Percentiles rank a stretch among this genome's conserved stretches.
Conservation (phyloP, 495 filamentous ascomycete species). For the Platismatia glauca region DNA sequence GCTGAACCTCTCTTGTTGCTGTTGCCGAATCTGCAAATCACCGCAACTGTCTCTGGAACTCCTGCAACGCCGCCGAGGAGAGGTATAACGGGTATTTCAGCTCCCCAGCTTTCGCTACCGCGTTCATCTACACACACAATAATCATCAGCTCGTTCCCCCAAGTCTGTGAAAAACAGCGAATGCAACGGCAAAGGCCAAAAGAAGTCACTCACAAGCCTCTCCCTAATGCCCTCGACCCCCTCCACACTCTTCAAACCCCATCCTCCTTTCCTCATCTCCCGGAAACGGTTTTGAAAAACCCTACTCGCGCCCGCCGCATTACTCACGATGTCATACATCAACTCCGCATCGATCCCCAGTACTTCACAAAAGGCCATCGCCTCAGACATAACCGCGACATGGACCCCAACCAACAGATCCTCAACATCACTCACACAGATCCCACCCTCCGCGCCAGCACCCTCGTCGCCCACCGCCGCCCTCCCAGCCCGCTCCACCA, state of each 20-base stretch:
- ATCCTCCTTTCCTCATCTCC: slow-evolving; percentile 39
- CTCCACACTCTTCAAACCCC: slow-evolving; percentile 4
- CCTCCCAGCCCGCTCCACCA: slow-evolving; percentile 30
- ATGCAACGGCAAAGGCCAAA: too few relatives aligned
- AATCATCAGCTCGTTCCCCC: background rate
- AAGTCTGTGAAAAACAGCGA: background rate
- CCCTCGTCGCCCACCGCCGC: slow-evolving; percentile 21
- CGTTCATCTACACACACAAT: background rate
- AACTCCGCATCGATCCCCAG: slow-evolving; percentile 56
- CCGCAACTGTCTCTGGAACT: background rate
- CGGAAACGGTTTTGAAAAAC: slow-evolving; percentile 50
- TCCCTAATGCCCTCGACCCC: background rate
- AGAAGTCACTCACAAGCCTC: background rate
- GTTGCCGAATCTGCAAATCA: too few relatives aligned
- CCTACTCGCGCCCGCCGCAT: slow-evolving; percentile 60
- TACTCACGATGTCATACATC: slow-evolving; percentile 56
- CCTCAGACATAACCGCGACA: slow-evolving; percentile 55
- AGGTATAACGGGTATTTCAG: slow-evolving; percentile 6
- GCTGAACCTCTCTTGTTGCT: too few relatives aligned
- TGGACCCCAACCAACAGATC: slow-evolving; percentile 56
- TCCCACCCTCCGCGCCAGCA: background rate
- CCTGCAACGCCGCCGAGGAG: slow-evolving; percentile 13
- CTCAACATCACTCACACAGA: slow-evolving; percentile 40
- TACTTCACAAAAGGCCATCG: slow-evolving; percentile 53
- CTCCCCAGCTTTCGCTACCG: background rate